These are phyloP conservation scores for Leccinum sublutescens DNA, from an alignment of 768 basidiomycete genomes.

Conservation along the genomic window DNA sequence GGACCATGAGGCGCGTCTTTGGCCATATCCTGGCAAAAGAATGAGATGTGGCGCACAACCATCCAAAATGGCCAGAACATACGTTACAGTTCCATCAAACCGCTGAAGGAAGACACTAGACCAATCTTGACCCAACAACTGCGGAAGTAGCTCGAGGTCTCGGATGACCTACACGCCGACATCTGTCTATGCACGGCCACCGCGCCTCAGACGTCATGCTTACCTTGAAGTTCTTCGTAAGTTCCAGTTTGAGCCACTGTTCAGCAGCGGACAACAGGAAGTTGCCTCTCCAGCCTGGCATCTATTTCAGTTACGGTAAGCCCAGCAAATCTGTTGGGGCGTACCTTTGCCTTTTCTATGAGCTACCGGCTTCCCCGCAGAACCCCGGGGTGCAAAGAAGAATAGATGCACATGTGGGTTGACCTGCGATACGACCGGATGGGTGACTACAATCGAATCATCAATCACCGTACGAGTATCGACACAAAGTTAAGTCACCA, in stretches of 20 bases:
- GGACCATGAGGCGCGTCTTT: constrained; percentile 70
- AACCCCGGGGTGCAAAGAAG: constrained; percentile 90
- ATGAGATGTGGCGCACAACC: constrained; percentile 24
- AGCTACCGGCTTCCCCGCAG: constrained; percentile 89
- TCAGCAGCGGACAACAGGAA: constrained; percentile 90
- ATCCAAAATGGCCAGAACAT: constrained; percentile 32
- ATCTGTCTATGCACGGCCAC: background rate
- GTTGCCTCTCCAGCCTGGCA: constrained; percentile 88
- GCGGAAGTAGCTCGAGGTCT: constrained; percentile 94
- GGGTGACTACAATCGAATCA: constrained; percentile 56
- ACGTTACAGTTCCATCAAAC: constrained; percentile 89
- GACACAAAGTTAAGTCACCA: constrained; percentile 39
- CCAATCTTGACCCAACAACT: constrained; percentile 93
- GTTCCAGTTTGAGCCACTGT: constrained; percentile 92
- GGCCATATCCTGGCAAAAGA: constrained; percentile 69
- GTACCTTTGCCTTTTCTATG: constrained; percentile 89
- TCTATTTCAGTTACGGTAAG: constrained; percentile 1
- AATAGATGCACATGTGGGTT: constrained; percentile 92
- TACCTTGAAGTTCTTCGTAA: constrained; percentile 95
- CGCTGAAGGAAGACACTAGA: constrained; percentile 93
- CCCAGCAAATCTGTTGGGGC: background rate
- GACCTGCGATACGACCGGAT: constrained; percentile 92
- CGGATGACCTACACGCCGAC: constrained; percentile 67
- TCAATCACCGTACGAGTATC: constrained; percentile 5
- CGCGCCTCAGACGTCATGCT: background rate